Evolutionary conservation across 345 rosid genomes (phyloP).

Genomic region (Boechera divaricarpa): DNA sequence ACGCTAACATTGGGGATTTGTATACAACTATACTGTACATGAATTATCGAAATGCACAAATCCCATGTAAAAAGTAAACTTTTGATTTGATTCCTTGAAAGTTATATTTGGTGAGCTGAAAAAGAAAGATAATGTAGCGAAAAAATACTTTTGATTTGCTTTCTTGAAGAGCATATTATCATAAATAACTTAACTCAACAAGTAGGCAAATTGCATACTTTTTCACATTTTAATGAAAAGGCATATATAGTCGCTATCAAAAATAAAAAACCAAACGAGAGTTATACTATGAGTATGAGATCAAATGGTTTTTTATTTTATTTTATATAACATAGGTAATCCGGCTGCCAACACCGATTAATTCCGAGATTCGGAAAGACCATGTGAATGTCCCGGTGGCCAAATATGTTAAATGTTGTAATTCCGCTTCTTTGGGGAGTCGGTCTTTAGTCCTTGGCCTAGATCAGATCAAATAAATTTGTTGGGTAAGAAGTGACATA

Average conservation of each 20-base stretch:
- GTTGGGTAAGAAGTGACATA: slow-evolving; percentile 8
- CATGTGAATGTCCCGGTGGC: too few relatives aligned
- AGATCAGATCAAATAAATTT: background rate
- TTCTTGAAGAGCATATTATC: background rate
- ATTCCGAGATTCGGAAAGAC: too few relatives aligned
- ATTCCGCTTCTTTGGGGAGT: too few relatives aligned
- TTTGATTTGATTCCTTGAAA: background rate
- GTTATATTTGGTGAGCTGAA: slow-evolving; percentile 1
- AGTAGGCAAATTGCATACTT: background rate
- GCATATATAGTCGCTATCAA: background rate
- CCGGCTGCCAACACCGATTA: too few relatives aligned
- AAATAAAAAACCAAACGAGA: slow-evolving; percentile 6
- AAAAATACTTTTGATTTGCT: background rate
- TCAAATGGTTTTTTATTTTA: too few relatives aligned
- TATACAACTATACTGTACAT: background rate
- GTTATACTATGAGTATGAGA: background rate
- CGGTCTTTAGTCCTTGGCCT: too few relatives aligned
- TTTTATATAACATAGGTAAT: too few relatives aligned
- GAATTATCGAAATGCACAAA: background rate
- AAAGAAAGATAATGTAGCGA: background rate
- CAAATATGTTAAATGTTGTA: too few relatives aligned
- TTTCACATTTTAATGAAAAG: background rate
- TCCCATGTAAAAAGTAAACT: background rate
- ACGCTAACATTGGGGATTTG: background rate
- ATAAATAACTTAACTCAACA: background rate